These are phyloP conservation scores for Ustilaginoidea virens DNA, from an alignment of 2,329 filamentous ascomycete species.

Conservation along the genomic window DNA sequence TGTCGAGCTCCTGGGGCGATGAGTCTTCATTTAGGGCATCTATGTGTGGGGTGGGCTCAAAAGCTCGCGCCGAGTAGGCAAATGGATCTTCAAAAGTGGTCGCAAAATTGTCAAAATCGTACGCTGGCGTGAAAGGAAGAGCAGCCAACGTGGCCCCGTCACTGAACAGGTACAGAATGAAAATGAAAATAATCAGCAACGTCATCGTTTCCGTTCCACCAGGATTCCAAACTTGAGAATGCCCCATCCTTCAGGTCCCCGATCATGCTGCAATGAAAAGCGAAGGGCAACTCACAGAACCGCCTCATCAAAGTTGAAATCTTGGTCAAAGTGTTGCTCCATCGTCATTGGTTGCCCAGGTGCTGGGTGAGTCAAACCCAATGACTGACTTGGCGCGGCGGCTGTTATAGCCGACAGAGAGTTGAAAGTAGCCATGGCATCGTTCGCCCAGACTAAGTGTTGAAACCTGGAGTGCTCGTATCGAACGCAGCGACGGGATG, in stretches of 20 bases:
- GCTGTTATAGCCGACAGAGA: constrained; percentile 35
- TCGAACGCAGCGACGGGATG: constrained; percentile 3
- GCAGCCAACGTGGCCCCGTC: constrained; percentile 18
- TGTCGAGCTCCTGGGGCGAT: constrained; percentile 43
- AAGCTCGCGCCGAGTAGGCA: constrained; percentile 35
- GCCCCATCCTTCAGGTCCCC: too few species aligned
- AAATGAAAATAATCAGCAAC: too few species aligned
- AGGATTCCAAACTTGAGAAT: too few species aligned
- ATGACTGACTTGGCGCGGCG: constrained; percentile 27
- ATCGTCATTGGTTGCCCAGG: constrained; percentile 25
- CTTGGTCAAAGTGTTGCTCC: constrained; percentile 34
- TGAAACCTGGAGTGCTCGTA: constrained; percentile 7
- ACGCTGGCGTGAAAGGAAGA: constrained; percentile 40
- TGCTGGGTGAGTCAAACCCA: constrained; percentile 27
- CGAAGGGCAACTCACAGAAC: constrained; percentile 41
- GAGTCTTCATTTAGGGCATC: constrained; percentile 30
- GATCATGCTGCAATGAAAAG: not conserved
- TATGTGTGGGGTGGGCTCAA: constrained; percentile 26
- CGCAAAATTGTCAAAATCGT: constrained; percentile 45
- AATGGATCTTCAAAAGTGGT: constrained; percentile 53
- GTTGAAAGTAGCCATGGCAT: constrained; percentile 45
- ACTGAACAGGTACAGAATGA: constrained; percentile 8
- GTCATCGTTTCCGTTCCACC: too few species aligned
- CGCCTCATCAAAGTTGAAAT: constrained; percentile 39
- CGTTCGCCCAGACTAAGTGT: constrained; percentile 16